These are phyloP conservation scores for Jackrogersella minutella DNA, from an alignment of 495 filamentous ascomycete species.

Conservation along the genomic window DNA sequence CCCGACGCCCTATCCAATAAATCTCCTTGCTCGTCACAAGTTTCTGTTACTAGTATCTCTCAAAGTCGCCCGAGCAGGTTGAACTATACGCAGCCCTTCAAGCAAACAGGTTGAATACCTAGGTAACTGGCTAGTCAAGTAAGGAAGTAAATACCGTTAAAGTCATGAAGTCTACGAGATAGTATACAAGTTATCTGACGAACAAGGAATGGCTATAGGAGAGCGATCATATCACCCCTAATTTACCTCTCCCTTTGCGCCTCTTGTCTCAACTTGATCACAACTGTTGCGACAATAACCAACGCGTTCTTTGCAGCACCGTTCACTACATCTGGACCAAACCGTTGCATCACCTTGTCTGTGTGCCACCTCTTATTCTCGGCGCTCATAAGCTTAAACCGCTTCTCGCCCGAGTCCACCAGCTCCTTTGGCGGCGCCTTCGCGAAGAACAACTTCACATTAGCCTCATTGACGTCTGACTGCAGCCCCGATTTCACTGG, in stretches of 20 bases:
- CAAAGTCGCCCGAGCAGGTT: not conserved
- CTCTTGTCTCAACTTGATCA: slow-evolving; percentile 24
- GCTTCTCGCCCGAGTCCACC: slow-evolving; percentile 21
- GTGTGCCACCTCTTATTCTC: slow-evolving; percentile 41
- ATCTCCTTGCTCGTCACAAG: not conserved
- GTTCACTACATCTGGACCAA: slow-evolving; percentile 8
- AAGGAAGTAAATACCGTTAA: not conserved
- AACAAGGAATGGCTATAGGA: not conserved
- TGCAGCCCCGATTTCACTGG: slow-evolving; percentile 22
- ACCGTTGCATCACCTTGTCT: slow-evolving; percentile 30
- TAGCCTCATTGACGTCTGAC: slow-evolving; percentile 22
- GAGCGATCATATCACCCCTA: not conserved
- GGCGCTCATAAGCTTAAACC: slow-evolving; percentile 50
- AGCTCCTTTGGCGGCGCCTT: slow-evolving; percentile 14
- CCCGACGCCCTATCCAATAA: no score
- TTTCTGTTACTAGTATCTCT: not conserved
- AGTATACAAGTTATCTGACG: not conserved
- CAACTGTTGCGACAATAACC: slow-evolving; percentile 7
- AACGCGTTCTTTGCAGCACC: slow-evolving; percentile 7
- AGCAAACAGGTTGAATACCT: not conserved
- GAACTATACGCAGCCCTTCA: not conserved
- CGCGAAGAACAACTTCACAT: slow-evolving; percentile 26
- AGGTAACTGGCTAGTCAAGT: no score
- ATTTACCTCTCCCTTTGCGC: slow-evolving; percentile 12
- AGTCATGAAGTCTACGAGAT: not conserved